phyloP scores from a whole-genome alignment of 2,329 filamentous ascomycete species.

The Calonectria pauciramosa region DNA sequence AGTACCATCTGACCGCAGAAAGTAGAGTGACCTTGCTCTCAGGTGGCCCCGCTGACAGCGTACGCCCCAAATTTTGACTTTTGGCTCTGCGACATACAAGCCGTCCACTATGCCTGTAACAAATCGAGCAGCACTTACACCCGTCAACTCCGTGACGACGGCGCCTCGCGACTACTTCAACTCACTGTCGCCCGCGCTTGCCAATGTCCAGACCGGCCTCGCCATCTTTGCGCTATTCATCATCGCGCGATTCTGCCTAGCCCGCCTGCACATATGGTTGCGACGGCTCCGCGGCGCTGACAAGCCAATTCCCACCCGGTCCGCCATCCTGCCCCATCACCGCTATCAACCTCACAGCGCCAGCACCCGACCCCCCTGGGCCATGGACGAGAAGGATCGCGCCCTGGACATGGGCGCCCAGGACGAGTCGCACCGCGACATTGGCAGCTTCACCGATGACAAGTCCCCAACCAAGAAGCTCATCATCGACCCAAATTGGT shows the following conservation, averaged over 20 bases:
- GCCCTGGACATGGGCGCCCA: slow-evolving; percentile 21
- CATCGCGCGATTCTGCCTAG: slow-evolving; percentile 50
- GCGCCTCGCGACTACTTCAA: slow-evolving; percentile 48
- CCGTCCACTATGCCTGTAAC: slow-evolving; percentile 49
- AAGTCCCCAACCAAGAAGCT: slow-evolving; percentile 35
- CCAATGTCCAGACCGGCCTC: slow-evolving; percentile 46
- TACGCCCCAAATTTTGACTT: slow-evolving; percentile 47
- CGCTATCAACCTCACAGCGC: slow-evolving; percentile 31
- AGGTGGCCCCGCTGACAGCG: slow-evolving; percentile 48
- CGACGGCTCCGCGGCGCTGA: slow-evolving; percentile 43
- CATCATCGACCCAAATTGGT: slow-evolving; percentile 46
- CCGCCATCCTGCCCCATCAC: slow-evolving; percentile 36
- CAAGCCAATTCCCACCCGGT: slow-evolving; percentile 35
- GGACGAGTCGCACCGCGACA: slow-evolving; percentile 13
- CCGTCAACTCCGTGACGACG: slow-evolving; percentile 43
- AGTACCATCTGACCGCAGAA: slow-evolving; percentile 51
- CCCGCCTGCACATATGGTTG: slow-evolving; percentile 45
- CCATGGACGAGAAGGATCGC: slow-evolving; percentile 46
- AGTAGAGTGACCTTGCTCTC: slow-evolving; percentile 48
- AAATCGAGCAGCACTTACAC: slow-evolving; percentile 50
- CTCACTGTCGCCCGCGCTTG: slow-evolving; percentile 46
- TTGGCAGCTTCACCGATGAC: slow-evolving; percentile 25
- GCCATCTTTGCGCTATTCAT: slow-evolving; percentile 53
- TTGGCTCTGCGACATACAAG: slow-evolving; percentile 33
- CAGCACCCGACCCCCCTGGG: slow-evolving; percentile 37